phyloP scores from a whole-genome alignment of 306 rosid genomes.

The Sicyos edulis region DNA sequence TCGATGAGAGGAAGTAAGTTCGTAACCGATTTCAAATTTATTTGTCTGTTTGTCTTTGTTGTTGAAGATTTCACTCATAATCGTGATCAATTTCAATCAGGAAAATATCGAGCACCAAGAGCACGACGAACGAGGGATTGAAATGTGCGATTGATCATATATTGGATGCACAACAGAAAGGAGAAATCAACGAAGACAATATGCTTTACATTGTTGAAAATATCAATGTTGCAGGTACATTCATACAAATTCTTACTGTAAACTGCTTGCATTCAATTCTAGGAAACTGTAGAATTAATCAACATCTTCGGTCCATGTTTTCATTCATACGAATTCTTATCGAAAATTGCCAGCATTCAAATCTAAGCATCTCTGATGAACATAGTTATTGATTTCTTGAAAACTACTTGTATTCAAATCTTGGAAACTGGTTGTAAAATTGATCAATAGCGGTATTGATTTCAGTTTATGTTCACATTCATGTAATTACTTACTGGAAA shows the following conservation, averaged over 20 bases:
- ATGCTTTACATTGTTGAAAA: slow-evolving; percentile 94
- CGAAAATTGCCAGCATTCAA: no score
- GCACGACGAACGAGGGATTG: slow-evolving; percentile 37
- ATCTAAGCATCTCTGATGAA: no score
- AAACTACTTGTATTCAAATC: no score
- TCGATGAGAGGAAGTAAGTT: slow-evolving; percentile 83
- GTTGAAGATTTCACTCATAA: not conserved
- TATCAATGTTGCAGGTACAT: slow-evolving; percentile 83
- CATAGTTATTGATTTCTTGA: no score
- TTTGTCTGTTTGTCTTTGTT: not conserved
- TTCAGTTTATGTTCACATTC: no score
- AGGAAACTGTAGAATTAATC: not conserved
- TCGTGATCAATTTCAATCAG: slow-evolving; percentile 28
- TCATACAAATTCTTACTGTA: not conserved
- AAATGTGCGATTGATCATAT: slow-evolving; percentile 89
- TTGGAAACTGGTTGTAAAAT: no score
- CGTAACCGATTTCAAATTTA: not conserved
- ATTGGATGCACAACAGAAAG: slow-evolving; percentile 72
- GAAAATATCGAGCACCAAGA: slow-evolving; percentile 50
- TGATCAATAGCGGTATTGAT: no score
- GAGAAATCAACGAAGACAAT: slow-evolving; percentile 89
- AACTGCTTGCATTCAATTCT: not conserved
- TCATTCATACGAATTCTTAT: no score
- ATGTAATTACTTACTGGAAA: no score
- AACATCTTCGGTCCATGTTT: no score